Evolutionary conservation across 257 asterid species (phyloP), one percentile per base, ranked within the genome.

Genomic region (Solanum neorickii): DNA sequence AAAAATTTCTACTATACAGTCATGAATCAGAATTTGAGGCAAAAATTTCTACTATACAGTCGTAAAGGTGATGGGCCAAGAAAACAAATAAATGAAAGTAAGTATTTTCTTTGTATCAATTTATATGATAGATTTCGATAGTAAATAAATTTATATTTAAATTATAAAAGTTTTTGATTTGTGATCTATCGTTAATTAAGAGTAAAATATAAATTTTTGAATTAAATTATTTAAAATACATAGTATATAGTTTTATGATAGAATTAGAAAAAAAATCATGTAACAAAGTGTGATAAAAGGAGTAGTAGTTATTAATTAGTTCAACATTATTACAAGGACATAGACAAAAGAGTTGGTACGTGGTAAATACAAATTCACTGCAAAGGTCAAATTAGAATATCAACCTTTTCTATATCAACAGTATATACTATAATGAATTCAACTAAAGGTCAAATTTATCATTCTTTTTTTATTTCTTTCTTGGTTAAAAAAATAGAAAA

Each of bases 391-490:
- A 47, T 47, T 80, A 29, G 85, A 47, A 47, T 52, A 52, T 80
- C 20, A 6, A 6, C 41, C 86, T 82, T 78, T 86, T 15, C 6
- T 29, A 39, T 49, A 33, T 83, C 66, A 87, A 59, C 86, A 84
- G 21, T 68, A 77, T 84, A 72, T 88, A 84, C 84, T 56, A 91
- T 86, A 80, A 86, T 16, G 91, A 86, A 87, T 89, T 91, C 87
- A 49, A 80, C 69, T 90, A 89, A 89, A 88, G 90, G 90, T 83
- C 84, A 83, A 87, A 83, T 84, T 90, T 92, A 78, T 29, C 44
- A 27, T 18, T 29, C 59, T 1, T 16, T 80, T 80, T 80, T 47
- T 8, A 1, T 21, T 80, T 27, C 16, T 46, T 47, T 47, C 29
- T 47, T 80, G 68, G 27, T 78, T 33, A 33, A 33, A 33, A 33